These are phyloP conservation scores for Sideroxylon spinosum DNA, from an alignment of 179 eudicot species.

Conservation along the genomic window DNA sequence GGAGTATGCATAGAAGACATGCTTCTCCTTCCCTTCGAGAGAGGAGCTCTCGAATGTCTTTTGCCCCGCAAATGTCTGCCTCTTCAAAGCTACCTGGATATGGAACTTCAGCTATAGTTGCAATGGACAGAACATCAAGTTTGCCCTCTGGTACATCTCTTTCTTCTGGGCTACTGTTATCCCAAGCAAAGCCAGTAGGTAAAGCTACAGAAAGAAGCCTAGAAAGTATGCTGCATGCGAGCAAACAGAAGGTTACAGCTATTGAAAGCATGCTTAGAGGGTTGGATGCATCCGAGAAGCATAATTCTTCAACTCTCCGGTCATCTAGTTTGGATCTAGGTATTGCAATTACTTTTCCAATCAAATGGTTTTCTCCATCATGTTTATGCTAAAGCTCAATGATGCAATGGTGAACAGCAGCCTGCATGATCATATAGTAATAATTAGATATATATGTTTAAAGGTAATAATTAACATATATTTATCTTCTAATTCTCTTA, in stretches of 20 bases:
- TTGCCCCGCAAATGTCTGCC: conserved; percentile 56
- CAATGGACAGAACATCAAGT: conserved; percentile 83
- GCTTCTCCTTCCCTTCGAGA: conserved; percentile 95
- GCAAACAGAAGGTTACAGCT: conserved; percentile 96
- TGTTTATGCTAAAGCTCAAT: not conserved
- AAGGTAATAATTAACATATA: not conserved
- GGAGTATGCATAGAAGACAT: conserved; percentile 83
- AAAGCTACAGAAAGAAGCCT: conserved; percentile 76
- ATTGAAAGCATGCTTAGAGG: conserved; percentile 97
- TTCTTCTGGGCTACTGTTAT: conserved; percentile 63
- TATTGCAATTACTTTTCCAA: conserved; percentile 28
- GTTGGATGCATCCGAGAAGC: conserved; percentile 62
- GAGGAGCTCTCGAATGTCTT: conserved; percentile 45
- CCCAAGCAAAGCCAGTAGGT: conserved; percentile 65
- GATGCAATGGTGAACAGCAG: not conserved
- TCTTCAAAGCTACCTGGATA: conserved; percentile 72
- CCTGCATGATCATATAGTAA: conserved; percentile 7
- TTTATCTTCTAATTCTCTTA: conserved; percentile 12
- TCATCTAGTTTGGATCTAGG: conserved; percentile 99
- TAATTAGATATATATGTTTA: not conserved
- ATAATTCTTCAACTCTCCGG: conserved; percentile 43
- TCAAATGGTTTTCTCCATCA: conserved; percentile 7
- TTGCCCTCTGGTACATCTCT: conserved; percentile 60
- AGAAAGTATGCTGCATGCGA: conserved; percentile 79
- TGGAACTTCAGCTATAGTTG: conserved; percentile 96